Evolutionary conservation across 805 yeast species (phyloP), one percentile per base, ranked within the genome.

Genomic region (Wickerhamomyces alni): DNA sequence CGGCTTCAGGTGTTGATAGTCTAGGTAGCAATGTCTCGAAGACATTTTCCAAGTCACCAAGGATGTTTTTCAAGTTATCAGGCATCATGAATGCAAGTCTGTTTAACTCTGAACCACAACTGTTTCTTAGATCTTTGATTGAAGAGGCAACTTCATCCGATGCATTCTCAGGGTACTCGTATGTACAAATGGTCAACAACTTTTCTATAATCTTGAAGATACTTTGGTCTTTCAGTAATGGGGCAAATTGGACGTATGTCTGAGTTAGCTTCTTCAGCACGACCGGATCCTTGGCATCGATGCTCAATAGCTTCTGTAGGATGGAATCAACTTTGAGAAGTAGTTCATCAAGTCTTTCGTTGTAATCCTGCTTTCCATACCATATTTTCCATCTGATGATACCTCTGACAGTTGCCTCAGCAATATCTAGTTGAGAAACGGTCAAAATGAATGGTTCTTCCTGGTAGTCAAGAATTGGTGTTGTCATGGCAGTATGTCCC

Each of bases 81-180:
- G 99, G 98, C 84, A 93, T 89, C 58, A 94, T 72, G 59, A 89
- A 83, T 1, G 97, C 99, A 61, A 93, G 73, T 55, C 99, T 69
- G 59, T 93, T 91, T 42, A 93, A 70, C 61, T 93, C 99, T 0
- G 96, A 87, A 31, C 97, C 99, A 60, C 96, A 86, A 37, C 88
- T 82, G 2, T 93, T 83, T 51, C 97, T 73, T 49, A 94, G 67
- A 54, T 93, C 98, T 42, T 95, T 75, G 32, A 93, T 78, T 8
- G 83, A 66, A 46, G 88, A 96, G 24, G 84, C 71, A 36, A 77
- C 81, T 30, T 87, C 94, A 49, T 83, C 91, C n/a, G 68, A 63
- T 9, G 76, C 71, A 24, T 69, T 65, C 12, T 67, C 72, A 2
- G 95, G 94, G 49, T 82, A 82, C 34, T 84, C 91, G 57, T 76